Percentiles rank a stretch among this genome's conserved stretches.
These are phyloP conservation scores for Myxozyma sirexii DNA, from an alignment of 805 yeast genomes.

Conservation along the genomic window DNA sequence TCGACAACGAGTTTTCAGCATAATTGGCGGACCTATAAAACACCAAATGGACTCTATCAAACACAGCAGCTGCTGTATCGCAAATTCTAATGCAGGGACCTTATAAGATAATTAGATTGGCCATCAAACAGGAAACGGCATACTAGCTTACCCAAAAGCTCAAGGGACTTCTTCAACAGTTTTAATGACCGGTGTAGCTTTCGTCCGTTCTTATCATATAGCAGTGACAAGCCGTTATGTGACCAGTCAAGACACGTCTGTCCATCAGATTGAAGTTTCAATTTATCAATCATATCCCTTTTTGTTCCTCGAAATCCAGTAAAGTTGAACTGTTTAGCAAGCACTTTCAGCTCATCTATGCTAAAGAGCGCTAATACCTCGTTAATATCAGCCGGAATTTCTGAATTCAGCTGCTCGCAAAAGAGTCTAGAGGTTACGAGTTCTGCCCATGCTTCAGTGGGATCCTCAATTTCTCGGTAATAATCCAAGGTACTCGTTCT, in stretches of 20 bases:
- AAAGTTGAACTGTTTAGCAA: slow-evolving; percentile 15
- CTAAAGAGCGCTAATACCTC: slow-evolving; percentile 18
- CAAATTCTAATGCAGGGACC: slow-evolving; percentile 27
- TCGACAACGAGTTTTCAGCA: slow-evolving; percentile 22
- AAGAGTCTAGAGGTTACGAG: slow-evolving; percentile 4
- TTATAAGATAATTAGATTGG: neutral
- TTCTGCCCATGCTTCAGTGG: slow-evolving; percentile 9
- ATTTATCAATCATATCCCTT: slow-evolving; percentile 11
- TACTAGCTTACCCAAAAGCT: slow-evolving; percentile 12
- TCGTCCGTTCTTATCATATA: slow-evolving; percentile 18
- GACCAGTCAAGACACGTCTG: slow-evolving; percentile 23
- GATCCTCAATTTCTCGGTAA: slow-evolving; percentile 25
- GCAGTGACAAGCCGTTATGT: slow-evolving; percentile 11
- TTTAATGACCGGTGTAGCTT: neutral
- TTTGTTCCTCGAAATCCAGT: slow-evolving; percentile 16
- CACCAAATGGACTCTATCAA: slow-evolving; percentile 30
- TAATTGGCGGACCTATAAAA: slow-evolving; percentile 23
- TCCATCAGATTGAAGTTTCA: slow-evolving; percentile 15
- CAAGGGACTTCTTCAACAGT: slow-evolving; percentile 9
- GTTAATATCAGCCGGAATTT: slow-evolving; percentile 1
- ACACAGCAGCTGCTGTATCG: slow-evolving; percentile 7
- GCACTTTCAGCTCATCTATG: slow-evolving; percentile 25
- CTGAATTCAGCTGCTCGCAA: neutral
- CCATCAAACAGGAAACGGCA: neutral
- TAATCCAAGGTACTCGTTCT: slow-evolving; percentile 12